Evolutionary conservation across 2,329 filamentous ascomycete species (phyloP).

Genomic region (Pseudogymnoascus sp.): DNA sequence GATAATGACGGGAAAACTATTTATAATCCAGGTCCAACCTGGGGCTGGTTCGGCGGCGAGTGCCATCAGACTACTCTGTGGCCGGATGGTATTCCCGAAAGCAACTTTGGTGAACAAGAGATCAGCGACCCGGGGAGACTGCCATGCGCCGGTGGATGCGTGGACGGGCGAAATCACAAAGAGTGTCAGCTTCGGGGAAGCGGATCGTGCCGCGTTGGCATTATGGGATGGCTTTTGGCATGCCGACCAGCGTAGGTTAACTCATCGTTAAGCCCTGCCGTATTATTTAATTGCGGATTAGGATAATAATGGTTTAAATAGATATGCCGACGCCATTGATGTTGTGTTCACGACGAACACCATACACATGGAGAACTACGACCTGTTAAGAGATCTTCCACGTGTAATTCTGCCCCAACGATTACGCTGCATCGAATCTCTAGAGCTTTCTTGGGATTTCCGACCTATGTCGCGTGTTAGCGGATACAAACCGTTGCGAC

Average conservation of each 20-base stretch:
- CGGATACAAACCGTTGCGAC: neutral
- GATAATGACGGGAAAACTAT: neutral
- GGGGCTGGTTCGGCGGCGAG: neutral
- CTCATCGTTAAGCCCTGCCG: neutral
- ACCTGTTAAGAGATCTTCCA: neutral
- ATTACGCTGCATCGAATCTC: neutral
- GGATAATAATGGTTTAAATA: neutral
- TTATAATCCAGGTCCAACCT: neutral
- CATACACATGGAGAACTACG: neutral
- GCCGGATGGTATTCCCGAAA: neutral
- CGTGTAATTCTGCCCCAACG: neutral
- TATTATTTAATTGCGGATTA: neutral
- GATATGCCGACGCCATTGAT: neutral
- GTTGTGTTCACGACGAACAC: neutral
- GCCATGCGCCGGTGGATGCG: neutral
- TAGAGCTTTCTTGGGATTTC: neutral
- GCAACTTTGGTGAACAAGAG: neutral
- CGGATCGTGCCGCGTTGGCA: neutral
- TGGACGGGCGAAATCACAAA: neutral
- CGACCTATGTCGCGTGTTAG: neutral
- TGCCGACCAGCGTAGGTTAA: neutral
- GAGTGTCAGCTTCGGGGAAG: neutral
- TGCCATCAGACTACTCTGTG: neutral
- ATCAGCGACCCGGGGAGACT: neutral
- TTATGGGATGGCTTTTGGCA: slow-evolving; percentile 1